These are phyloP conservation scores for Cicer cuneatum DNA, from an alignment of 306 rosid genomes.

Conservation along the genomic window DNA sequence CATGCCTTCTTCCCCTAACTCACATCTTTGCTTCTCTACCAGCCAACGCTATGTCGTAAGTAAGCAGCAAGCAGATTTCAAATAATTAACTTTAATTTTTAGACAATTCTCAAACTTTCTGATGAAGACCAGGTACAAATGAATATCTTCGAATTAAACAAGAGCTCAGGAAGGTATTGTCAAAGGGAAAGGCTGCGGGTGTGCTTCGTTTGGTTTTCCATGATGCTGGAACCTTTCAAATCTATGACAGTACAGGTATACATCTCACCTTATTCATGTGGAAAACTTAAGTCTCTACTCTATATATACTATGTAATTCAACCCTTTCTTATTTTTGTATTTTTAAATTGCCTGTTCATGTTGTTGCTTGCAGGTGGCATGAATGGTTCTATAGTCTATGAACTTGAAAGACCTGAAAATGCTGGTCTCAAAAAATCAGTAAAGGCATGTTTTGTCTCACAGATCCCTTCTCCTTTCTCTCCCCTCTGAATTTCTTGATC, in stretches of 20 bases:
- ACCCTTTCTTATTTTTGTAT: no score
- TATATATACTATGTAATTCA: not conserved
- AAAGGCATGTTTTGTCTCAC: conserved; percentile 63
- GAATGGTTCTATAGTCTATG: conserved; percentile 87
- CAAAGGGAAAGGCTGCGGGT: conserved; percentile 79
- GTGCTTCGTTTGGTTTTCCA: conserved; percentile 94
- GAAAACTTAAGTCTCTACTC: not conserved
- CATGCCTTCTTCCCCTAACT: conserved; percentile 61
- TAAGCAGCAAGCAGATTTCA: no score
- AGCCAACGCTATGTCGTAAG: conserved; percentile 66
- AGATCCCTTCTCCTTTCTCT: not conserved
- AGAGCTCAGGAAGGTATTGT: conserved; percentile 73
- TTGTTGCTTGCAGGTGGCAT: conserved; percentile 83
- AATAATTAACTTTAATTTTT: no score
- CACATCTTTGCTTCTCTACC: conserved; percentile 45
- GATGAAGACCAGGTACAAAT: conserved; percentile 54
- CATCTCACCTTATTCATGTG: not conserved
- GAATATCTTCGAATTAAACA: conserved; percentile 66
- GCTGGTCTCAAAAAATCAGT: conserved; percentile 75
- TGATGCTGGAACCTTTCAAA: conserved; percentile 89
- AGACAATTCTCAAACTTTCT: no score
- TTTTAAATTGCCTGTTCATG: conserved; percentile 32
- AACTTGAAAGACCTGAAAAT: conserved; percentile 92
- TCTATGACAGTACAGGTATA: conserved; percentile 67
- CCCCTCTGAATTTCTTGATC: conserved; percentile 23